Percentiles rank a stretch among this genome's conserved stretches.
Conservation (phyloP, 257 asterid genomes). For the Petunia axillaris region DNA sequence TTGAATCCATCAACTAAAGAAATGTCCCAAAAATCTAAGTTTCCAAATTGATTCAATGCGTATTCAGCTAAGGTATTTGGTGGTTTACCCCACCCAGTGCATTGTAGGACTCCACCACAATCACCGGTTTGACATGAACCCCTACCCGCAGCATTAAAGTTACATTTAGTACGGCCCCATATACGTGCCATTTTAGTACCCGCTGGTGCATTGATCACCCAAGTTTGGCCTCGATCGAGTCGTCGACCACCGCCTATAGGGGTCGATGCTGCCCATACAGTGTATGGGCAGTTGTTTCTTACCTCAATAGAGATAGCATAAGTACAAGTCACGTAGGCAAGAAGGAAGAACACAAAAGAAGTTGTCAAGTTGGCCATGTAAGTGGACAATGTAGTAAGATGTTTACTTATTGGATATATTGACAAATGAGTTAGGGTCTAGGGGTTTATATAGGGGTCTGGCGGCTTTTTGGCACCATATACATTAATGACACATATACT, state of each 20-base stretch:
- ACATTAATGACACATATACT: background rate
- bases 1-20: conserved; percentile 63
- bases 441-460: background rate
- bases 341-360: conserved; percentile 19
- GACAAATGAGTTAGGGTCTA: background rate
- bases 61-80: conserved; percentile 61
- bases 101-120: conserved; percentile 45
- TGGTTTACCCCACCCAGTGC: conserved; percentile 48
- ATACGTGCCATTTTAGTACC: conserved; percentile 35
- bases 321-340: conserved; percentile 19
- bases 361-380: background rate
- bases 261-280: conserved; percentile 44
- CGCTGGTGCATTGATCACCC: conserved; percentile 28
- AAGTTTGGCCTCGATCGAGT: conserved; percentile 28
- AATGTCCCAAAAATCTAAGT: conserved; percentile 55
- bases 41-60: conserved; percentile 50
- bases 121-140: conserved; percentile 44
- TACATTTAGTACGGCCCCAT: conserved; percentile 47
- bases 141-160: conserved; percentile 31
- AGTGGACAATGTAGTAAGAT: background rate
- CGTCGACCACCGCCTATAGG: conserved; percentile 38
- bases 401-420: background rate
- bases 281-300: conserved; percentile 41
- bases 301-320: conserved; percentile 29
- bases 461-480: background rate